Base-by-base conservation (phyloP, 441 rosid species). In the Populus trichocarpa region DNA sequence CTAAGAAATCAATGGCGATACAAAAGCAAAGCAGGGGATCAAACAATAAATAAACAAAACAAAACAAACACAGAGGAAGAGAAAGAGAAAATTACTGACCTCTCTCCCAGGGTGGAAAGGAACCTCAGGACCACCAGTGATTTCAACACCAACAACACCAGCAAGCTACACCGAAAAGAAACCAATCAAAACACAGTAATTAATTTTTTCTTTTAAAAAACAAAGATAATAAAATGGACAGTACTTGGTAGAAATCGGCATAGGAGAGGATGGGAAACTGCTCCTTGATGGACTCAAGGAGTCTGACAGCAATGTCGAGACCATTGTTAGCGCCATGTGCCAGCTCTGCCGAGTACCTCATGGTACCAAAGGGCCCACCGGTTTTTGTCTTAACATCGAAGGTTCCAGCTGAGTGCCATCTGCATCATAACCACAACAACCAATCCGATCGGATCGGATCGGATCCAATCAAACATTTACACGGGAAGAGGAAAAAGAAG, bases 321-420 rank as follows among this genome's bases (percentile, higher is more conserved):
- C 99, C 99, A 73, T 73, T 86, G 90, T 96, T 96, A 57, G 99
- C 98, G 3, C 42, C 92, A 80, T 96, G 99, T 74, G 89, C 92
- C 64, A 86, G 87, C 87, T 96, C 99, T 1, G 74, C 90, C 1
- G 84, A 66, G 3, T 85, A 71, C 88, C 74, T 93, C 91, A 96
- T 92, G 69, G 99, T 96, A 18, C 98, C 99, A 28, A 91, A 96
- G 0, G 99, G 99, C 53, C 98, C 99, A 5, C 99, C 99, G 16
- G 97, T 89, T 86, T 79, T 92, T 6, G 92, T 81, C 81, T 85
- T 83, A 80, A 88, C 90, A 70, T 96, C 99, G 74, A 69, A 96
- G 0, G 99, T 96, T 32, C 98, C 99, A 67, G 99, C 98, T 1
- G 99, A 93, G 90, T 96, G 99, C 99, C 99, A 92, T 33, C 99